These are phyloP conservation scores for Mollisia scopiformis DNA, from an alignment of 2,329 filamentous ascomycete species.

Conservation along the genomic window DNA sequence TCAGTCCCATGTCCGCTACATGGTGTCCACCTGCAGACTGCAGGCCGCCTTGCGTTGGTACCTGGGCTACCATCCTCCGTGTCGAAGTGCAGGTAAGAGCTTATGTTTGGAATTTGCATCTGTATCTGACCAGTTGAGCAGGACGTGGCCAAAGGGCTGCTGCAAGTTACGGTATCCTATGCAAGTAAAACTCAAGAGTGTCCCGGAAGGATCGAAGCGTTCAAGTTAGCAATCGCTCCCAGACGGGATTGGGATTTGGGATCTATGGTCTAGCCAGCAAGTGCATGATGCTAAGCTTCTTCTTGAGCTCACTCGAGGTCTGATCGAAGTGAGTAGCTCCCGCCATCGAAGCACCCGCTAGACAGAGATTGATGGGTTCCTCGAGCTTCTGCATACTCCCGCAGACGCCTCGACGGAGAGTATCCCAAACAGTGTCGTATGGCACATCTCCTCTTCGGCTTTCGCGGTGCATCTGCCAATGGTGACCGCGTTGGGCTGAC, in stretches of 20 bases:
- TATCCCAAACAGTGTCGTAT: background rate
- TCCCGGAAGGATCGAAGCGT: no score
- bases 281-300: background rate
- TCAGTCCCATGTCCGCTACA: background rate
- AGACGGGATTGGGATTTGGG: background rate
- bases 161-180: background rate
- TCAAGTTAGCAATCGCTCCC: no score
- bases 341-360: background rate
- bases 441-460: no score
- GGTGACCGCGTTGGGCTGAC: background rate
- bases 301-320: background rate
- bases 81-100: no score
- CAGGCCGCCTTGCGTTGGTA: no score
- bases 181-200: no score
- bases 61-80: no score
- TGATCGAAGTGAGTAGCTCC: background rate
- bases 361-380: no score
- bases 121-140: background rate
- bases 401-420: background rate
- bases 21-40: background rate
- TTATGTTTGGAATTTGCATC: background rate
- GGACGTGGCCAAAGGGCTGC: no score
- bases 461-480: background rate
- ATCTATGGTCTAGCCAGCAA: background rate
- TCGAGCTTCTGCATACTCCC: background rate